These are phyloP conservation scores for Antitrichia curtipendula DNA, from an alignment of 225 moss, liverwort and hornwort genomes.

Conservation along the genomic window DNA sequence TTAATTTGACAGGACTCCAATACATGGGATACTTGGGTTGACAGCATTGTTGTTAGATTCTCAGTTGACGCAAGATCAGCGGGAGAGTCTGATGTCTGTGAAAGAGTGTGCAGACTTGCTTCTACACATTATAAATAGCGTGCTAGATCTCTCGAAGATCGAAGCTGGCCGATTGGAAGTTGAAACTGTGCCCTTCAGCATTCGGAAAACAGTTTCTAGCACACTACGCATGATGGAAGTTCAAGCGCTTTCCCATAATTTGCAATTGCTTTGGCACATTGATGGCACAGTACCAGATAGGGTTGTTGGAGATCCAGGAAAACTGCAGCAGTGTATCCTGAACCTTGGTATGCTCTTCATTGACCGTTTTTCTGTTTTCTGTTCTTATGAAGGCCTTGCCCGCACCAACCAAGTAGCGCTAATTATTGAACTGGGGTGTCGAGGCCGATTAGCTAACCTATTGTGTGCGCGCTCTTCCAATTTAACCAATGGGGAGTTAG, in stretches of 20 bases:
- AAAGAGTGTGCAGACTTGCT: neutral
- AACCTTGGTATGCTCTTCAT: slow-evolving; percentile 45
- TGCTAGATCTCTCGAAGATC: neutral
- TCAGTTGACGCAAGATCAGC: neutral
- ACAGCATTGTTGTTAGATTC: neutral
- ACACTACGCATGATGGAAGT: neutral
- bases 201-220: neutral
- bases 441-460: neutral
- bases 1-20: slow-evolving; percentile 45
- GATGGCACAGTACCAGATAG: slow-evolving; percentile 38
- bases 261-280: slow-evolving; percentile 55
- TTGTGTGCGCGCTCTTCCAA: neutral
- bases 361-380: neutral
- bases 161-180: neutral
- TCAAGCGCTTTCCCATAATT: slow-evolving; percentile 39
- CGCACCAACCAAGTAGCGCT: neutral
- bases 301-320: slow-evolving; percentile 63
- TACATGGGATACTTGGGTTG: neutral
- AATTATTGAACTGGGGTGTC: neutral
- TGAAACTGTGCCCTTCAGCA: neutral
- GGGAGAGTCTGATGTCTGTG: neutral
- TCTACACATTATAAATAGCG: neutral
- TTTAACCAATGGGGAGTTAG: neutral
- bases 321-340: slow-evolving; percentile 66
- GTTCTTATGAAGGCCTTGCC: neutral